Conservation (phyloP, 2,329 filamentous ascomycete species). For the Pseudonectria buxi region DNA sequence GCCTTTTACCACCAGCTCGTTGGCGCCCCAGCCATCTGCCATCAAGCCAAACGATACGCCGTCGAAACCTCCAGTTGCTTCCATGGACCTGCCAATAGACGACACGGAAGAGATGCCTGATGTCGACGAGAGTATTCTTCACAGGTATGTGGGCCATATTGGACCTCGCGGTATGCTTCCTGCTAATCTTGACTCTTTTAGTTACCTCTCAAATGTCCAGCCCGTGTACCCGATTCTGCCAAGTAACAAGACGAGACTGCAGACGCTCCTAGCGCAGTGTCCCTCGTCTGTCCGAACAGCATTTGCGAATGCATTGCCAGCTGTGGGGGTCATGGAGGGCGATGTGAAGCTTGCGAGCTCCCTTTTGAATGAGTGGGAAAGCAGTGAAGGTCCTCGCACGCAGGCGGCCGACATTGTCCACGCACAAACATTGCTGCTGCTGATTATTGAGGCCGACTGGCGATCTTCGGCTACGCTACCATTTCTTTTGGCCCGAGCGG, state of each 20-base stretch:
- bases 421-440: conserved; percentile 59
- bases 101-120: conserved; percentile 28
- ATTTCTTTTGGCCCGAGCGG: conserved; percentile 56
- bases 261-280: conserved; percentile 49
- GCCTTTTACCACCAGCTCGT: conserved; percentile 32
- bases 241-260: conserved; percentile 47
- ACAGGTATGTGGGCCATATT: conserved; percentile 32
- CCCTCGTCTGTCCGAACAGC: conserved; percentile 53
- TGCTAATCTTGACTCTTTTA: conserved; percentile 20
- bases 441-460: conserved; percentile 58
- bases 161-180: neutral
- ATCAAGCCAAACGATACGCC: conserved; percentile 32
- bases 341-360: conserved; percentile 40
- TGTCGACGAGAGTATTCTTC: conserved; percentile 39
- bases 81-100: conserved; percentile 30
- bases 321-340: conserved; percentile 35
- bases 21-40: conserved; percentile 40
- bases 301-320: conserved; percentile 57
- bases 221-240: conserved; percentile 61
- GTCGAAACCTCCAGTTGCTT: conserved; percentile 28
- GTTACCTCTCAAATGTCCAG: conserved; percentile 60
- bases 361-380: conserved; percentile 47
- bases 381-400: conserved; percentile 30
- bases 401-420: conserved; percentile 47
- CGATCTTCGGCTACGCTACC: conserved; percentile 39